These are phyloP conservation scores for Epichloe sibirici DNA, from an alignment of 2,329 filamentous ascomycete species.

Conservation along the genomic window DNA sequence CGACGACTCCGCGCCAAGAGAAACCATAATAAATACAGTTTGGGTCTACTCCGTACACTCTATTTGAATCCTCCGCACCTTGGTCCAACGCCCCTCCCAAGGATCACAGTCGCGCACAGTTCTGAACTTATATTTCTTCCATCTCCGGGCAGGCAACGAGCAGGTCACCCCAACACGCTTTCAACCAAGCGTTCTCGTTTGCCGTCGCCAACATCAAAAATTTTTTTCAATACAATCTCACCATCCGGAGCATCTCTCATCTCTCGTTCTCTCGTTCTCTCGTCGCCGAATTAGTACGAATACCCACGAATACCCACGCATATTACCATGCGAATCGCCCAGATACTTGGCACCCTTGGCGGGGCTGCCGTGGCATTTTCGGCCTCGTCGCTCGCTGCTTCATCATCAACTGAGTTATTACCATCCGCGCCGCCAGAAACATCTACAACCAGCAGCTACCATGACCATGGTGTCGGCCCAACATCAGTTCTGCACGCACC, in stretches of 20 bases:
- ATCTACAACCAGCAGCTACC: neutral
- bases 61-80: neutral
- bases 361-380: conserved; percentile 8
- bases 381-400: conserved; percentile 1
- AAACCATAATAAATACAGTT: neutral
- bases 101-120: neutral
- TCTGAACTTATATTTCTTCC: neutral
- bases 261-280: too few species aligned
- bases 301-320: neutral
- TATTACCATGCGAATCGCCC: conserved; percentile 10
- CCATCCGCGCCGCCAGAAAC: neutral
- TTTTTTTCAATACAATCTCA: too few species aligned
- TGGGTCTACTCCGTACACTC: neutral
- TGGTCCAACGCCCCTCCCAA: neutral
- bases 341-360: conserved; percentile 8
- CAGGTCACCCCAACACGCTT: too few species aligned
- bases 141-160: neutral
- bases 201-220: neutral
- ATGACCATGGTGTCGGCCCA: neutral
- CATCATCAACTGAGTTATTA: neutral
- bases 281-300: neutral
- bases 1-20: neutral
- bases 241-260: neutral
- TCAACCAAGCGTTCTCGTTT: neutral
- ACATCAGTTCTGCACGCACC: neutral